Conservation (phyloP, 2,329 filamentous ascomycete genomes). For the Talaromyces rugulosus region DNA sequence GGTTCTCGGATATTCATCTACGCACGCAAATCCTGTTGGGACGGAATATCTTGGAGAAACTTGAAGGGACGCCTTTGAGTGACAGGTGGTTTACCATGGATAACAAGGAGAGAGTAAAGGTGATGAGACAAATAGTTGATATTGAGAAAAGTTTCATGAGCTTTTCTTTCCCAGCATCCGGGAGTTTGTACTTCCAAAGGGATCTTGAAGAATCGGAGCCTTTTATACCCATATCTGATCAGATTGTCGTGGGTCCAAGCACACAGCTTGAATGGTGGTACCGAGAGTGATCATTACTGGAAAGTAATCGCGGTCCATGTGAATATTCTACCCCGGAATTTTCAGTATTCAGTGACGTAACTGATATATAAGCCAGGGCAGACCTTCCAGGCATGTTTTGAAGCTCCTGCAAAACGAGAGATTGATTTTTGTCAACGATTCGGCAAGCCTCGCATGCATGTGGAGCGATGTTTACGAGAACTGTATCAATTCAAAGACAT, state of each 20-base stretch:
- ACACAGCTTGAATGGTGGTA: conserved; percentile 24
- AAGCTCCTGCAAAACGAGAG: conserved; percentile 20
- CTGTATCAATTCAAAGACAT: neutral
- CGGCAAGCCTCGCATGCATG: conserved; percentile 19
- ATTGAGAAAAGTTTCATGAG: conserved; percentile 20
- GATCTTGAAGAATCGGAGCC: conserved; percentile 15
- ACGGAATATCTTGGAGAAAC: conserved; percentile 36
- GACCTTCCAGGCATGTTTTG: conserved; percentile 3
- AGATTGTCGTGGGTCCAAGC: conserved; percentile 19
- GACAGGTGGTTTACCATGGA: conserved; percentile 28
- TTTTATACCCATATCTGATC: conserved; percentile 10
- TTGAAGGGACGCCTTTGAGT: conserved; percentile 28
- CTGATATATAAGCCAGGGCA: neutral
- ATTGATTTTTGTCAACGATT: conserved; percentile 20
- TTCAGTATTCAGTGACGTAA: neutral
- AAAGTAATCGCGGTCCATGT: conserved; percentile 24
- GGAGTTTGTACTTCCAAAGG: conserved; percentile 24
- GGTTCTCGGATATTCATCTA: conserved; percentile 31
- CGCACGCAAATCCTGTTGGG: conserved; percentile 30
- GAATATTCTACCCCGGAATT: conserved; percentile 1
- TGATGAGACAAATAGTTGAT: conserved; percentile 23
- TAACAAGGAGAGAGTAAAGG: conserved; percentile 18
- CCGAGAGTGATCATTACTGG: conserved; percentile 15
- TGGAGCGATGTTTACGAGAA: conserved; percentile 19
- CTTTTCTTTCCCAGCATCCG: conserved; percentile 21